Evolutionary conservation across 306 rosid species (phyloP).

Genomic region (Pyrus bretschneideri): DNA sequence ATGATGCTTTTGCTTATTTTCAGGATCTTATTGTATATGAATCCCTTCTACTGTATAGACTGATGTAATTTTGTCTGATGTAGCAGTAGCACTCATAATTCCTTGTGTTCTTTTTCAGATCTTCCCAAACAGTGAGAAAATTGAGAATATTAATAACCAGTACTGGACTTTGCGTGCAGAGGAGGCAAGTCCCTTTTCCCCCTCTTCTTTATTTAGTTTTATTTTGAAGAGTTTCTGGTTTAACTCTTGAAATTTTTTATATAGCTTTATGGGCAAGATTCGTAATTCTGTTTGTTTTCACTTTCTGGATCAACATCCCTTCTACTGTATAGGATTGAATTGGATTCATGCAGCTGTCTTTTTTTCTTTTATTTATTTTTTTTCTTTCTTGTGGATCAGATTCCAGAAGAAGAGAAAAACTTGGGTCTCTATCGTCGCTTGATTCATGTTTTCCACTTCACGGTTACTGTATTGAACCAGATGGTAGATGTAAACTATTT

Average conservation of each 20-base stretch:
- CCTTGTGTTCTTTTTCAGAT: conserved; percentile 33
- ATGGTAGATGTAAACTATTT: conserved; percentile 29
- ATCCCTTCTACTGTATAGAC: neutral
- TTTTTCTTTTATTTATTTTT: neutral
- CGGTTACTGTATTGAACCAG: conserved; percentile 52
- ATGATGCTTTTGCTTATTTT: neutral
- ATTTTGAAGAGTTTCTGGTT: neutral
- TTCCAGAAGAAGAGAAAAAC: conserved; percentile 81
- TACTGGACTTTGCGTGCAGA: conserved; percentile 80
- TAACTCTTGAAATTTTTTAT: neutral
- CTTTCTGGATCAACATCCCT: no score
- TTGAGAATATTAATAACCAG: conserved; percentile 70
- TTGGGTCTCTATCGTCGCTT: conserved; percentile 60
- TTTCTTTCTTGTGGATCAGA: conserved; percentile 21
- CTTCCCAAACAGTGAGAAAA: conserved; percentile 52
- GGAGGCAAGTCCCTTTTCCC: conserved; percentile 37
- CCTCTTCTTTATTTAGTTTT: neutral
- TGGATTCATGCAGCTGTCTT: neutral
- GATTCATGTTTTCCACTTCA: conserved; percentile 86
- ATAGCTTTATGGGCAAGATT: no score
- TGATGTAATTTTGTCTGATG: neutral
- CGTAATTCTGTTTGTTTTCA: no score
- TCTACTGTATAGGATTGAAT: neutral
- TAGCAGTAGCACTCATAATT: neutral
- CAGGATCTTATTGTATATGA: neutral